Base-by-base conservation (phyloP, 345 rosid genomes). In the Eucalyptus cladocalyx region DNA sequence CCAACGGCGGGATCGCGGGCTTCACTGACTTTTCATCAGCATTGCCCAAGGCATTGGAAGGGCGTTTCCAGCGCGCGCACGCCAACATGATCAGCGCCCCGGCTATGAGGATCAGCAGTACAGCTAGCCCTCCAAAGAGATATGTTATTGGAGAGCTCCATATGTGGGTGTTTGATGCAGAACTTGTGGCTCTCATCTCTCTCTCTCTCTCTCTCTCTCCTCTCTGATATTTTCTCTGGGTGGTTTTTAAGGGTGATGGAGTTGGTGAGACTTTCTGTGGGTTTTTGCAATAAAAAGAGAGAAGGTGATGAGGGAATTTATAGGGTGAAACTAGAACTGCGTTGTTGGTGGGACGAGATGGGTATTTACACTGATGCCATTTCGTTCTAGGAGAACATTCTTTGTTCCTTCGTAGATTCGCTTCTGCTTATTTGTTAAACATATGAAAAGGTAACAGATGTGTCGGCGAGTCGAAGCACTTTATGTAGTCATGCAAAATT, bases 101-200 rank as follows among this genome's bases (percentile, higher is more conserved):
- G 10, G 91, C 88, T 8, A 92, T 90, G 47, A 91, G 87, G 47
- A 89, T 87, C 6, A 92, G 48, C 48, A 93, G 30, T 50, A 91
- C 28, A 6, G 89, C 81, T 14, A 94, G 86, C 86, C 91, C 91
- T 53, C 92, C 94, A 40, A 94, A 92, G 18, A 92, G 51, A 86
- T 91, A 94, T 8, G 94, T 90, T 37, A 93, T 53, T 4, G 95
- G 93, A 60, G 87, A n/a, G 50, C 34, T 60, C 88, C 80, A 23
- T 87, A 40, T 15, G 21, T 87, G 88, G 48, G 49, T 37, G 26
- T 49, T 48, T 72, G 58, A 54, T 34, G 88, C 11, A 21, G 88
- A 60, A 53, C 32, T 88, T 69, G 86, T 32, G 80, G 69, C 65
- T 32, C 51, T 42, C 87, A 88, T 88, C 17, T 88, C 86, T 80